Percentiles rank a stretch among this genome's conserved stretches.
phyloP scores from a whole-genome alignment of 2,329 filamentous ascomycete species.

The Phyllachora maydis region DNA sequence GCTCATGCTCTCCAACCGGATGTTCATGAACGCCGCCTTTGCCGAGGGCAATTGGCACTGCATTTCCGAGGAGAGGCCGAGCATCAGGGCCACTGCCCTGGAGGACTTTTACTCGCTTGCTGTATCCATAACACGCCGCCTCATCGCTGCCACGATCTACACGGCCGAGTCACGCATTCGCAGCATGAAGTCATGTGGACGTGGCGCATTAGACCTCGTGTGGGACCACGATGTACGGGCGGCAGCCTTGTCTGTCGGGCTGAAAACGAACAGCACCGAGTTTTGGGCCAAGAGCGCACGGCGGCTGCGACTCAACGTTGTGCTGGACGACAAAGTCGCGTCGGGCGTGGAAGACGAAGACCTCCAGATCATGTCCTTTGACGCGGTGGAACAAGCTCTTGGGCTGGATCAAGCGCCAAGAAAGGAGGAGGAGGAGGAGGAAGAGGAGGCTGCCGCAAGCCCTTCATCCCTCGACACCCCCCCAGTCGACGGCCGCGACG shows the following conservation, averaged over 20 bases:
- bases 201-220: too few species aligned
- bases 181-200: slow-evolving; percentile 16
- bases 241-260: slow-evolving; percentile 23
- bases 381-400: slow-evolving; percentile 20
- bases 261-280: slow-evolving; percentile 14
- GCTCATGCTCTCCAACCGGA: slow-evolving; percentile 37
- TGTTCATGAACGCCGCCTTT: slow-evolving; percentile 57
- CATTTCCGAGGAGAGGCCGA: slow-evolving; percentile 39
- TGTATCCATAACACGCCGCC: slow-evolving; percentile 44
- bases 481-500: slow-evolving; percentile 1
- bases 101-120: slow-evolving; percentile 52
- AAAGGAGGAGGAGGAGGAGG: not conserved
- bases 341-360: too few species aligned
- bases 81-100: slow-evolving; percentile 56
- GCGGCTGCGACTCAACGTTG: slow-evolving; percentile 21
- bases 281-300: slow-evolving; percentile 28
- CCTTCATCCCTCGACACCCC: too few species aligned
- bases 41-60: slow-evolving; percentile 47
- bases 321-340: too few species aligned
- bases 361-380: slow-evolving; percentile 14
- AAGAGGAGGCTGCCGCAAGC: slow-evolving; percentile 1
- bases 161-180: slow-evolving; percentile 50
- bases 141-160: slow-evolving; percentile 50
- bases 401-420: too few species aligned
- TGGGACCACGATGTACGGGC: slow-evolving; percentile 22